Base-by-base conservation (phyloP, 106 monocot genomes). In the Allium fistulosum region DNA sequence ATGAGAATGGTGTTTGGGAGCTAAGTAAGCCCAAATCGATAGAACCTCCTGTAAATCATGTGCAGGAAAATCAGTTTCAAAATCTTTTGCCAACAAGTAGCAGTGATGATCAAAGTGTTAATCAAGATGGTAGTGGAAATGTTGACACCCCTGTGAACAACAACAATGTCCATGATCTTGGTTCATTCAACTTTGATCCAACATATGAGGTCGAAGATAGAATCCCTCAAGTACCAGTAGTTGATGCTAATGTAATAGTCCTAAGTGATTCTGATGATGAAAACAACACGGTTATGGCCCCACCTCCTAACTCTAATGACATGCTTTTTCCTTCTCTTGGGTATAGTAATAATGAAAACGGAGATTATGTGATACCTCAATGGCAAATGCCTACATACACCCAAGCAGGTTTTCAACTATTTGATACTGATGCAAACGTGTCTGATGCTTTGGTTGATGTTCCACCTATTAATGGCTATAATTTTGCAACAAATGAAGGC, bases 241-340 rank as follows among this genome's bases (percentile, higher is more conserved):
- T 76, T 37, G 80, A 85, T 71, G 18, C 56, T 2, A 57, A 79
- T 62, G 51, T 86, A 26, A 90, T 90, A 67, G 70, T 83, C 55
- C 70, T 90, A 0, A 90, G 80, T 69, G 90, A 90, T 52, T 90
- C 85, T 67, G 90, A 90, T 51, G 90, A 90, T 18, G 85, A 89
- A n/a, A 88, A 86, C 12, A 81, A 90, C 55, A n/a, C 65, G 50
- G 65, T 59, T 50, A 75, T 75, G 45, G 66, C 65, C 4, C 26
- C 53, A 48, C 61, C 67, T 11, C 22, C 55, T 58, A 67, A 61
- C 73, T 17, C 55, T 58, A 67, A 61, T 73, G 55, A 57, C 49
- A 66, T 47, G 56, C 62, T 6, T 4, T 70, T 62, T 58, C 46
- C 72, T 57, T 73, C 70, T 71, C 4, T 83, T 75, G 68, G 75